These are phyloP conservation scores for Senna siamea DNA, from an alignment of 306 rosid species.

Conservation along the genomic window DNA sequence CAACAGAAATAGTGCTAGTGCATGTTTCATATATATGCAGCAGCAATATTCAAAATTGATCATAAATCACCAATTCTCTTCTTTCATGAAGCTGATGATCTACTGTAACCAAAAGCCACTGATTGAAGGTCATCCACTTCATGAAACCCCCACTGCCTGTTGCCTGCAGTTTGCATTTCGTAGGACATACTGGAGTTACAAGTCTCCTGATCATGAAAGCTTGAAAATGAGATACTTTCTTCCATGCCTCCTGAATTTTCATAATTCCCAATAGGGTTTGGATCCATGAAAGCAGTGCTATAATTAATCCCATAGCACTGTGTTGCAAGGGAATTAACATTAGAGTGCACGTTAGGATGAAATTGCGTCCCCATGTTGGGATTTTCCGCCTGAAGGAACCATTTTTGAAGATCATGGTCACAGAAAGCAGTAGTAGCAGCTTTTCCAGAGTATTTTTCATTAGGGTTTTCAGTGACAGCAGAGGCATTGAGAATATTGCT, in stretches of 20 bases:
- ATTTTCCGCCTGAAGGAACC: slow-evolving; percentile 55
- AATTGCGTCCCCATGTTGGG: slow-evolving; percentile 47
- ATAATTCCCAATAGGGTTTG: slow-evolving; percentile 56
- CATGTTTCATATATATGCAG: slow-evolving; percentile 50
- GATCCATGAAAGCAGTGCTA: slow-evolving; percentile 27
- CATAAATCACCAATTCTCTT: slow-evolving; percentile 39
- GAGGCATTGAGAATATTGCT: slow-evolving; percentile 47
- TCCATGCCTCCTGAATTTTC: slow-evolving; percentile 53
- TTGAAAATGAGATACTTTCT: slow-evolving; percentile 65
- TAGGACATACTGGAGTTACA: slow-evolving; percentile 57
- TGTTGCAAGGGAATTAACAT: slow-evolving; percentile 33
- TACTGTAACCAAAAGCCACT: slow-evolving; percentile 66
- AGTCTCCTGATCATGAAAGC: slow-evolving; percentile 65
- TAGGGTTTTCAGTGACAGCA: slow-evolving; percentile 56
- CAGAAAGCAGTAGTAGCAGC: slow-evolving; percentile 28
- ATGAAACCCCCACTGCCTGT: slow-evolving; percentile 58
- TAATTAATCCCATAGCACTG: slow-evolving; percentile 47
- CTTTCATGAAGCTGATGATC: slow-evolving; percentile 37
- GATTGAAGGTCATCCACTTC: slow-evolving; percentile 71
- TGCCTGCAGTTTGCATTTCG: slow-evolving; percentile 53
- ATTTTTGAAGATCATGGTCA: slow-evolving; percentile 56
- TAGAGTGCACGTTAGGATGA: slow-evolving; percentile 45
- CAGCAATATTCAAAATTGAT: slow-evolving; percentile 49
- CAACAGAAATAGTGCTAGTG: slow-evolving; percentile 43
- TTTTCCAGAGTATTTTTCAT: no score